phyloP scores from a whole-genome alignment of 2,329 filamentous ascomycete genomes.

The Aspergillus sp. region DNA sequence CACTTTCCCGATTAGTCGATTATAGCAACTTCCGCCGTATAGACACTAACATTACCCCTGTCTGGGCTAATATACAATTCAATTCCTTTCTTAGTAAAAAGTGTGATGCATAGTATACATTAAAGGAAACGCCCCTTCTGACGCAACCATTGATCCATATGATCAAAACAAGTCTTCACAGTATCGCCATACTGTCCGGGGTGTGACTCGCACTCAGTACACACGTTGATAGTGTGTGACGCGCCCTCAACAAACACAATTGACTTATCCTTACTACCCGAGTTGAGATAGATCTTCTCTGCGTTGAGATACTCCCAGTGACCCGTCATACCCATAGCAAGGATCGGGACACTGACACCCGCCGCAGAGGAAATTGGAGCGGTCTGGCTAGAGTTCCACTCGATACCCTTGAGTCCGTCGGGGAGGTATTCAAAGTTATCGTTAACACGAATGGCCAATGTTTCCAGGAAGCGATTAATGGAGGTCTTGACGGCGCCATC shows the following conservation, averaged over 20 bases:
- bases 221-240: constrained; percentile 12
- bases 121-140: constrained; percentile 7
- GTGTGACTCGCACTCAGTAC: constrained; percentile 15
- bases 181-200: constrained; percentile 15
- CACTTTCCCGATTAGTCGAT: too few relatives aligned
- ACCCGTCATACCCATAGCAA: constrained; percentile 13
- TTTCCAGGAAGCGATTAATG: constrained; percentile 2
- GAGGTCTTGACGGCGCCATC: constrained; percentile 2
- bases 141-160: constrained; percentile 9
- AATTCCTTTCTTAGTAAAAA: not conserved
- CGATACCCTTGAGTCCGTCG: constrained; percentile 9
- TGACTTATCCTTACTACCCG: constrained; percentile 10
- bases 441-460: constrained; percentile 2
- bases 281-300: constrained; percentile 13
- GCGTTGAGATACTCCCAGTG: constrained; percentile 16
- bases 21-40: too few relatives aligned
- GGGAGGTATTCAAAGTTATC: constrained; percentile 1
- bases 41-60: too few relatives aligned
- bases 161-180: constrained; percentile 11
- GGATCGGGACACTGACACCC: constrained; percentile 11
- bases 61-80: too few relatives aligned
- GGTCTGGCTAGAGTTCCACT: constrained; percentile 12
- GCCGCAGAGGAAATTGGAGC: constrained; percentile 7
- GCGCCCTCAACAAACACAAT: constrained; percentile 17
- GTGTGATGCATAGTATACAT: not conserved